Percentiles rank a stretch among this genome's conserved stretches.
phyloP scores from a whole-genome alignment of 139 green algal species.

The Ulvella scutata region DNA sequence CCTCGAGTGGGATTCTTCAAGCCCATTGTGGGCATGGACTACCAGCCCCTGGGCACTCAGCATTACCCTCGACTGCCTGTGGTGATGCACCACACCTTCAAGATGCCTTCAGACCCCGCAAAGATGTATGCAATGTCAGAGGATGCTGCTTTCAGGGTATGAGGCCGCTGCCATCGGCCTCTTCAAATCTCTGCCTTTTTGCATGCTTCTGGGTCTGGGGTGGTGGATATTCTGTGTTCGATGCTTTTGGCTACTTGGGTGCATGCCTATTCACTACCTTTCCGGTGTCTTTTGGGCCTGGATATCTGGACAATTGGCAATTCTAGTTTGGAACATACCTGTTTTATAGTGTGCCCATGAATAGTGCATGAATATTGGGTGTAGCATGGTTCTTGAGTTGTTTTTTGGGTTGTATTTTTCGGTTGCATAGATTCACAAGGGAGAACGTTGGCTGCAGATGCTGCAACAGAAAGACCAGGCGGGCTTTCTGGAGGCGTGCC shows the following conservation, averaged over 20 bases:
- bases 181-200: not conserved
- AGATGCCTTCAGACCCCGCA: not conserved
- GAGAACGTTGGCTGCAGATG: not conserved
- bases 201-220: not conserved
- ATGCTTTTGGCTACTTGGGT: not conserved
- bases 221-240: not conserved
- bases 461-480: not conserved
- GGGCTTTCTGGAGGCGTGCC: not conserved
- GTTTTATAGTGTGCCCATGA: too few species aligned
- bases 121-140: conserved; percentile 1
- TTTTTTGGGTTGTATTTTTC: too few species aligned
- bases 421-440: not conserved
- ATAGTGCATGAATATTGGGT: too few species aligned
- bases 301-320: not conserved
- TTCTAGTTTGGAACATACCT: not conserved
- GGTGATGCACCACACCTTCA: not conserved
- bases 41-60: not conserved
- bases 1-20: not conserved
- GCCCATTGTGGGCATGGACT: not conserved
- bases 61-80: not conserved
- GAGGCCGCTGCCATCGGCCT: not conserved
- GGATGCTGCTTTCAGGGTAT: not conserved
- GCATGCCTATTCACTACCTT: not conserved
- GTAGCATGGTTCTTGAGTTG: too few species aligned
- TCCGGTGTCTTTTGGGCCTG: not conserved